Conservation (phyloP, 1,284 basidiomycete genomes). For the Amylostereum chailletii region DNA sequence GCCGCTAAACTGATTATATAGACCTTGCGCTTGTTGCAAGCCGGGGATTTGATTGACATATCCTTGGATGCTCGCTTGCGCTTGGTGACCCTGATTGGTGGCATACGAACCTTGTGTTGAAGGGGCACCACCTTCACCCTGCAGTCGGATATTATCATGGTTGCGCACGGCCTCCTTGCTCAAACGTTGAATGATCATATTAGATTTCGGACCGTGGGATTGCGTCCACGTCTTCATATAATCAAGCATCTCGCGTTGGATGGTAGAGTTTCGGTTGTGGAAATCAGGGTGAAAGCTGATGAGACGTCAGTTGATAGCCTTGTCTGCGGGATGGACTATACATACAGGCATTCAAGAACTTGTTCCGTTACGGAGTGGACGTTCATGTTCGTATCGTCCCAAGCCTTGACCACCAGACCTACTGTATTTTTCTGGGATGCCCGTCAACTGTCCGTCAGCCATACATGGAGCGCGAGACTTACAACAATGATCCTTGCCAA, state of each 20-base stretch:
- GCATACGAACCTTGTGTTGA: conserved; percentile 37
- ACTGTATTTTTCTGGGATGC: conserved; percentile 43
- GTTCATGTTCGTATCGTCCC: conserved; percentile 67
- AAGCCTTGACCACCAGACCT: conserved; percentile 66
- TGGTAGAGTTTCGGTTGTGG: conserved; percentile 54
- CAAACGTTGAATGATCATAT: conserved; percentile 52
- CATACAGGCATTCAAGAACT: conserved; percentile 66
- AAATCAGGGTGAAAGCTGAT: conserved; percentile 82
- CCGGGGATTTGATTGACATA: conserved; percentile 44
- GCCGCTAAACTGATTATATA: conserved; percentile 22
- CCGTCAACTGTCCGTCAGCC: conserved; percentile 11
- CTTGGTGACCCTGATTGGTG: conserved; percentile 34
- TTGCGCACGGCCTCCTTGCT: conserved; percentile 59
- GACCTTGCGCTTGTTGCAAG: conserved; percentile 33
- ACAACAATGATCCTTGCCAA: conserved; percentile 66
- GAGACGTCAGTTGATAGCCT: background rate
- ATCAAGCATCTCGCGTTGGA: conserved; percentile 76
- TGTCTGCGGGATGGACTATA: conserved; percentile 5
- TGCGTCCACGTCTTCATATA: conserved; percentile 57
- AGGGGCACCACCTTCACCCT: conserved; percentile 41
- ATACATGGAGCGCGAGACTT: conserved; percentile 14
- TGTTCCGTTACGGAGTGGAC: conserved; percentile 57
- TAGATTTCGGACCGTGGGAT: conserved; percentile 41
- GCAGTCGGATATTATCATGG: conserved; percentile 63
- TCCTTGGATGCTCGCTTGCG: conserved; percentile 36